Conservation (phyloP, 805 yeast genomes). For the Lipomyces orientalis region DNA sequence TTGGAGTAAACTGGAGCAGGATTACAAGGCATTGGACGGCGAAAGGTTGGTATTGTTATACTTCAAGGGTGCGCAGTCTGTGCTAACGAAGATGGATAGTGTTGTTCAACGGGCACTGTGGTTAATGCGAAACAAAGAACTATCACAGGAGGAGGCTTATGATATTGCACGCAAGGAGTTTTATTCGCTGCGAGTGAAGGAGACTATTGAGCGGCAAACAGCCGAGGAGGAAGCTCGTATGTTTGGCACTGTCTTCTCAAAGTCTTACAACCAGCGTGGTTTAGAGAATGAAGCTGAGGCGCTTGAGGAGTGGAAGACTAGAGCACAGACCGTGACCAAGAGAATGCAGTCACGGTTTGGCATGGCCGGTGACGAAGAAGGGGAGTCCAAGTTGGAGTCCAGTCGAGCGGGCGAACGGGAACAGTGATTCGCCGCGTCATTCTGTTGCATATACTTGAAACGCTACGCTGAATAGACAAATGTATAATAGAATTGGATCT, state of each 20-base stretch:
- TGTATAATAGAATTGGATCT: background rate
- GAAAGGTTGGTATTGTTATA: constrained; percentile 52
- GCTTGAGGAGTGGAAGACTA: constrained; percentile 70
- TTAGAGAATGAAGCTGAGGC: constrained; percentile 71
- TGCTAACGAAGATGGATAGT: constrained; percentile 37
- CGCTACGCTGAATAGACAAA: constrained; percentile 1
- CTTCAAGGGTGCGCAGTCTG: background rate
- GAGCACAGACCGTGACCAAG: constrained; percentile 12
- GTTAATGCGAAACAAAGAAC: constrained; percentile 50
- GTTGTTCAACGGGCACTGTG: constrained; percentile 77
- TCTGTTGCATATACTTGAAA: constrained; percentile 1
- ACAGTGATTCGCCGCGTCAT: background rate
- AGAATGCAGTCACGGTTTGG: background rate
- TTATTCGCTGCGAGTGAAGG: constrained; percentile 81
- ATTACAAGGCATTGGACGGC: constrained; percentile 79
- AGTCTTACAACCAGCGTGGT: constrained; percentile 69
- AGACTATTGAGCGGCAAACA: constrained; percentile 73
- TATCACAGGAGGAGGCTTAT: constrained; percentile 58
- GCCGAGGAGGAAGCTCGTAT: constrained; percentile 82
- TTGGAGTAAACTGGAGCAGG: constrained; percentile 81
- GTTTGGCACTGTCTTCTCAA: constrained; percentile 78
- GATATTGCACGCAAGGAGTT: constrained; percentile 87
- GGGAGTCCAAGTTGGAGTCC: background rate
- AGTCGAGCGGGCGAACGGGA: background rate
- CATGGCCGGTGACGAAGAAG: constrained; percentile 13